Evolutionary conservation across 78 protist species (phyloP).

Genomic region (Protostelium mycophagum): DNA sequence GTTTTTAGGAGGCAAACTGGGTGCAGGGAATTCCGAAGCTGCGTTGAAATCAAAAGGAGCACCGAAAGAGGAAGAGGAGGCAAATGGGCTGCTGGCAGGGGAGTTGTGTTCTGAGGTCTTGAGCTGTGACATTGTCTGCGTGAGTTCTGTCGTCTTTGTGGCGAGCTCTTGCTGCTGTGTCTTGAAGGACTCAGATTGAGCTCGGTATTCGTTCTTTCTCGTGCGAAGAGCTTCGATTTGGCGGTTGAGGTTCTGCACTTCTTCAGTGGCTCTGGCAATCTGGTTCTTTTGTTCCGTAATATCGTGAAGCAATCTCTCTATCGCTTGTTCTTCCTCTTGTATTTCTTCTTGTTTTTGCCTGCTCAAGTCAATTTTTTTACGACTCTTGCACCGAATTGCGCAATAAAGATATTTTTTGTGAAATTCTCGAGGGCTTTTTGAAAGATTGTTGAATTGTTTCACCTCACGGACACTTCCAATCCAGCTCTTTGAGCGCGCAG

Average conservation of each 20-base stretch:
- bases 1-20: not conserved
- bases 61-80: not conserved
- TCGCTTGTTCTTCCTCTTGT: not conserved
- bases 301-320: not conserved
- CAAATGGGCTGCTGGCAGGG: not conserved
- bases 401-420: too few species aligned
- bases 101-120: not conserved
- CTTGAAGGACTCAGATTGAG: not conserved
- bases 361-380: too few species aligned
- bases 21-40: not conserved
- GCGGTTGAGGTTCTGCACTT: not conserved
- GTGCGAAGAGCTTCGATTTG: not conserved
- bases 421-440: too few species aligned
- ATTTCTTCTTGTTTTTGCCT: not conserved
- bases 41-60: not conserved
- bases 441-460: too few species aligned
- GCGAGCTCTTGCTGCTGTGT: not conserved
- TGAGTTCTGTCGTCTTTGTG: not conserved
- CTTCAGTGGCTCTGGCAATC: not conserved
- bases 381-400: not conserved
- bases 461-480: too few species aligned
- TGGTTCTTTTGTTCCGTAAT: not conserved
- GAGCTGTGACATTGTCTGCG: not conserved
- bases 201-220: not conserved
- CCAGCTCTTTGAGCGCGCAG: not conserved